Evolutionary conservation across 1,284 basidiomycete genomes (phyloP).

Genomic region (Golubevia sp.): DNA sequence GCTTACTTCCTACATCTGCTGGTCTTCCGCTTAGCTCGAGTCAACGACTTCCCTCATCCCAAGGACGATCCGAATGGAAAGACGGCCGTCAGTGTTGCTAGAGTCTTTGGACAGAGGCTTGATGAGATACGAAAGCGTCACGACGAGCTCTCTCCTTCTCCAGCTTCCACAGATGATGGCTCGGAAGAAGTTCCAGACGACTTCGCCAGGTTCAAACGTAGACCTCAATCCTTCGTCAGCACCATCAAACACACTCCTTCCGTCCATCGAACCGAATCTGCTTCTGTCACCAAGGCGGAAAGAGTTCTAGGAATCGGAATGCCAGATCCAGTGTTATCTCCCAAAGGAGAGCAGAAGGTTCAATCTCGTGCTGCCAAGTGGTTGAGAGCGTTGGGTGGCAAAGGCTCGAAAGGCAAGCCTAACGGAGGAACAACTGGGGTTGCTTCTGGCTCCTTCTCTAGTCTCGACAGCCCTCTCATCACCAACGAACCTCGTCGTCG

Average conservation of each 20-base stretch:
- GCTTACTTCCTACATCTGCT: conserved; percentile 54
- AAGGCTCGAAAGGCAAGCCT: conserved; percentile 2
- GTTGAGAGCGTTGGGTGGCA: conserved; percentile 39
- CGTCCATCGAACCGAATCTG: conserved; percentile 15
- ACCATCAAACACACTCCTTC: conserved; percentile 48
- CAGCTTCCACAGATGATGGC: conserved; percentile 24
- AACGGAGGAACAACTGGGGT: not conserved
- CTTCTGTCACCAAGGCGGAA: conserved; percentile 34
- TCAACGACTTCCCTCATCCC: conserved; percentile 39
- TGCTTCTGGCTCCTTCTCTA: not conserved
- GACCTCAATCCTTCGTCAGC: conserved; percentile 41
- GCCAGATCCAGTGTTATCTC: conserved; percentile 16
- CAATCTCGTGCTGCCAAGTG: conserved; percentile 48
- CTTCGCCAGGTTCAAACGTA: not conserved
- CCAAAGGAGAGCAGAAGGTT: conserved; percentile 16
- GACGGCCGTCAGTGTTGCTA: conserved; percentile 33
- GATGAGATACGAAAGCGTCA: conserved; percentile 44
- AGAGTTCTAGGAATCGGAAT: conserved; percentile 43
- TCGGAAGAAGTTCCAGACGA: conserved; percentile 34
- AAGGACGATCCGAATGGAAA: conserved; percentile 30
- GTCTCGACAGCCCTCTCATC: conserved; percentile 11
- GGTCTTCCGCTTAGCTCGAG: conserved; percentile 49
- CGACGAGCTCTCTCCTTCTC: conserved; percentile 32
- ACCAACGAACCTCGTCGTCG: conserved; percentile 10
- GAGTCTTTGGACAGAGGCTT: conserved; percentile 38